Evolutionary conservation across 2,329 filamentous ascomycete genomes (phyloP).

Genomic region (Penicillium polonicum): DNA sequence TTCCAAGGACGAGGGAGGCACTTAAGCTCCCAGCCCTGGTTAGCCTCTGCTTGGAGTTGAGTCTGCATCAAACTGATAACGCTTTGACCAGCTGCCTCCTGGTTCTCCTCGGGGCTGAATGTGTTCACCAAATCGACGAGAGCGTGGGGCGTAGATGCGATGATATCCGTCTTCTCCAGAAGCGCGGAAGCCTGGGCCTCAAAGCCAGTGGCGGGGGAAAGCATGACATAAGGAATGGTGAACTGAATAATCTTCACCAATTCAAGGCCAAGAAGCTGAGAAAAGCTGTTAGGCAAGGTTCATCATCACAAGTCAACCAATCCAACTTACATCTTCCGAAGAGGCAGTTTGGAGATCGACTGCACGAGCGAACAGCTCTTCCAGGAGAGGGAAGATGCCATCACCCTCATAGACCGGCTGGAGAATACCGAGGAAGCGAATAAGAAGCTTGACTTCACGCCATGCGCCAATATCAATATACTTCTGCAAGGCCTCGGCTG

Average conservation of each 20-base stretch:
- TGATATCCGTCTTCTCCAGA: constrained; percentile 92
- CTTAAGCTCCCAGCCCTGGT: constrained; percentile 70
- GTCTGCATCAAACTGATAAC: constrained; percentile 79
- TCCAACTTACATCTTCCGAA: constrained; percentile 75
- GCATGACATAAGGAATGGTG: constrained; percentile 87
- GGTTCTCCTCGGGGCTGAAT: constrained; percentile 64
- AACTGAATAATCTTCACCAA: constrained; percentile 95
- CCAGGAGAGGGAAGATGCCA: constrained; percentile 78
- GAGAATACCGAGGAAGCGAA: constrained; percentile 86
- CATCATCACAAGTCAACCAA: neutral
- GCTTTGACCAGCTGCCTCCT: constrained; percentile 65
- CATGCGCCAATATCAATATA: constrained; percentile 73
- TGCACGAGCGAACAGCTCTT: constrained; percentile 88
- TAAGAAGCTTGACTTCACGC: constrained; percentile 84
- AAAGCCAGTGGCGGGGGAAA: constrained; percentile 67
- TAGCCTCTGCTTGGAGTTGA: constrained; percentile 76
- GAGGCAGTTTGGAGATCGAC: constrained; percentile 90
- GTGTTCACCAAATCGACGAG: constrained; percentile 85
- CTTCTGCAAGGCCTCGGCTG: constrained; percentile 62
- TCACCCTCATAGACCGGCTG: constrained; percentile 78
- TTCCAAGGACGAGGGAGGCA: constrained; percentile 60
- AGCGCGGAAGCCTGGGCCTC: constrained; percentile 73
- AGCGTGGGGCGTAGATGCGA: constrained; percentile 82
- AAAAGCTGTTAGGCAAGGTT: constrained; percentile 18
- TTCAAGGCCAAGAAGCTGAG: constrained; percentile 66